Base-by-base conservation (phyloP, 2,329 filamentous ascomycete genomes). In the Xylaria sp. region DNA sequence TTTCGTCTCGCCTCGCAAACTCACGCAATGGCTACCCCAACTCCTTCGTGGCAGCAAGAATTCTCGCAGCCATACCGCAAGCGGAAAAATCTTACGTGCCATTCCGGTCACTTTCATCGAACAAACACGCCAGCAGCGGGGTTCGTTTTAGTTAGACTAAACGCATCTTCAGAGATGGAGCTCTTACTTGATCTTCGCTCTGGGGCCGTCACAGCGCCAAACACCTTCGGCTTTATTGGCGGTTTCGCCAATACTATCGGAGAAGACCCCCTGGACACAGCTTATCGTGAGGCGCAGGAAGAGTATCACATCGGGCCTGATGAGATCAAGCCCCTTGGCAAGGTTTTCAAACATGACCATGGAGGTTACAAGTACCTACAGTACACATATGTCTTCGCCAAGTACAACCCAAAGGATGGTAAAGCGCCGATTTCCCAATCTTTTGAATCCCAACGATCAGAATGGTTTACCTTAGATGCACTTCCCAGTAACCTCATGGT, bases 1-100 rank as follows among this genome's bases (percentile, higher is more conserved):
- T 42, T 25, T n/a, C n/a, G 29, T 22, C 39, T n/a, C 79, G 81
- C 22, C 20, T 5, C 20, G 13, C 3, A 33, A 9, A 42, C n/a
- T n/a, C 22, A 20, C 31, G 50, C 39, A 2, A 67, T 65, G 65
- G 39, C 36, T 33, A 39, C 20, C 2, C 15, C 36, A 13, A 42
- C 44, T n/a, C 42, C 51, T 20, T 4, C 1, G 27, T 68, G 68
- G 68, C 15, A 63, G 15, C 29, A 61, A 4, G 3, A 61, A 13
- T 56, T 55, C 27, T 45, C 44, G n/a, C 61, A 59, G 20, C 66
- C 62, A 2, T 68, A 38, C n/a, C 20, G 9, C 3, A 36, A 39
- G 20, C 55, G 61, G 31, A 17, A 58, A 1, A 64, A 66, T 47
- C 45, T 68, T 9, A 11, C 17, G 2, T 70, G 68, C 11, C 51